Percentiles rank a stretch among this genome's conserved stretches.
phyloP scores from a whole-genome alignment of 2,329 filamentous ascomycete species.

The Ophiostoma quercus region DNA sequence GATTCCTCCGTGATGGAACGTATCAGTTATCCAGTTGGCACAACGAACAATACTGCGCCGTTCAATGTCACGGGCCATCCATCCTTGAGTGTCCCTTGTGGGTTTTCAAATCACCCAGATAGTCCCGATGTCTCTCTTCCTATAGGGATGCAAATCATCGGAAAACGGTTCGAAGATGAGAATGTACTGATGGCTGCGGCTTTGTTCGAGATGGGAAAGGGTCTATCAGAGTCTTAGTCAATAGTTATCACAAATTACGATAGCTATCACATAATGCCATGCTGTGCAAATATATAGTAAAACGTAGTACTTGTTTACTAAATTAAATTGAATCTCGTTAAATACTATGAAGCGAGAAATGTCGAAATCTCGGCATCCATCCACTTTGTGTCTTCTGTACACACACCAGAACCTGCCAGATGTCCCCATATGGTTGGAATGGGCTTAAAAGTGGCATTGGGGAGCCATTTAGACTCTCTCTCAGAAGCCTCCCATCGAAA shows the following conservation, averaged over 20 bases:
- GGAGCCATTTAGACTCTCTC: slow-evolving; percentile 55
- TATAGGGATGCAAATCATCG: slow-evolving; percentile 35
- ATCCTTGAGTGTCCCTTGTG: slow-evolving; percentile 43
- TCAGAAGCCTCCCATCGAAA: slow-evolving; percentile 77
- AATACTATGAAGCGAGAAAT: background rate
- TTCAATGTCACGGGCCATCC: slow-evolving; percentile 50
- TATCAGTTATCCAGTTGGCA: slow-evolving; percentile 41
- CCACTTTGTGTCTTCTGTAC: slow-evolving; percentile 20
- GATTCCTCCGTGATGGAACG: slow-evolving; percentile 37
- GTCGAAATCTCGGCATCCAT: slow-evolving; percentile 5
- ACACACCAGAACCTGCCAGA: slow-evolving; percentile 22
- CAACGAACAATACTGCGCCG: slow-evolving; percentile 42
- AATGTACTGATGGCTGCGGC: slow-evolving; percentile 31
- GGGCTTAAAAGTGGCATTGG: slow-evolving; percentile 14
- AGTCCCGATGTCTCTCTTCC: slow-evolving; percentile 29
- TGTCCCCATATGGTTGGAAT: slow-evolving; percentile 28
- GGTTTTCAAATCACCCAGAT: slow-evolving; percentile 29
- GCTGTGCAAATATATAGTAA: too few relatives aligned
- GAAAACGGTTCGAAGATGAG: slow-evolving; percentile 32
- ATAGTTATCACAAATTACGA: too few relatives aligned
- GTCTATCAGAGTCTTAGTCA: background rate
- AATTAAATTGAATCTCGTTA: background rate
- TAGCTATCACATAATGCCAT: background rate
- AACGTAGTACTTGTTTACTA: too few relatives aligned
- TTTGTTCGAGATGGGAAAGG: slow-evolving; percentile 32